Base-by-base conservation (phyloP, 2,329 filamentous ascomycete genomes). In the Penicillium glabrum region DNA sequence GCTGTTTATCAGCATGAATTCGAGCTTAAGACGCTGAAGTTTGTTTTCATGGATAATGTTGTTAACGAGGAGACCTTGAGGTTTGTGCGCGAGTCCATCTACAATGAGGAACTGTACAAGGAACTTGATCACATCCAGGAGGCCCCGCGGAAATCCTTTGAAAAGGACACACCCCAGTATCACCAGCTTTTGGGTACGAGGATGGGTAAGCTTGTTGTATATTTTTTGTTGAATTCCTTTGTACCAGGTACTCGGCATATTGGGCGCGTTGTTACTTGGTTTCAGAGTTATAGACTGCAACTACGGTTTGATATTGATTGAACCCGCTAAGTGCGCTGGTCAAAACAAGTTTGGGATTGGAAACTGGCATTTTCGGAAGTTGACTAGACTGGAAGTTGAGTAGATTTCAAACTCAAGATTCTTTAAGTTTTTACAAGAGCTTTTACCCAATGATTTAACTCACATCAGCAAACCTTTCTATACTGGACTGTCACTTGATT, bases 181-280 rank as follows among this genome's bases (percentile, higher is more conserved):
- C 23, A 57, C 27, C 39, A 51, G n/a, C 24, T 57, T 2, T 31
- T 57, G 3, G 55, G 50, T 19, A 53, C 55, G 3, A 14, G 46
- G 13, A 50, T 57, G 46, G 55, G 55, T 10, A 53, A 54, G 41
- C 9, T 57, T 43, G 41, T 54, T 21, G 50, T 44, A 6, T 50
- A 51, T 39, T 27, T 53, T 16, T 6, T 53, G 21, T 26, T 57
- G 29, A 31, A 31, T 14, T 27, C 55, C 19, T 50, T 46, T 53
- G 55, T 35, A n/a, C 21, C 44, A 1, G 55, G 55, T 4, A 57
- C 55, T 2, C 39, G 27, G 24, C 29, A 31, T 1, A 50, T 57
- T 57, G n/a, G 39, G 4, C 14, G 51, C 8, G 33, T 57, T 53
- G 41, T 27, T 21, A 57, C 39, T 21, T 57, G 54, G 50, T 14